Evolutionary conservation across 164 flowering plant species (phyloP).

Genomic region (Chimonanthus salicifolius): DNA sequence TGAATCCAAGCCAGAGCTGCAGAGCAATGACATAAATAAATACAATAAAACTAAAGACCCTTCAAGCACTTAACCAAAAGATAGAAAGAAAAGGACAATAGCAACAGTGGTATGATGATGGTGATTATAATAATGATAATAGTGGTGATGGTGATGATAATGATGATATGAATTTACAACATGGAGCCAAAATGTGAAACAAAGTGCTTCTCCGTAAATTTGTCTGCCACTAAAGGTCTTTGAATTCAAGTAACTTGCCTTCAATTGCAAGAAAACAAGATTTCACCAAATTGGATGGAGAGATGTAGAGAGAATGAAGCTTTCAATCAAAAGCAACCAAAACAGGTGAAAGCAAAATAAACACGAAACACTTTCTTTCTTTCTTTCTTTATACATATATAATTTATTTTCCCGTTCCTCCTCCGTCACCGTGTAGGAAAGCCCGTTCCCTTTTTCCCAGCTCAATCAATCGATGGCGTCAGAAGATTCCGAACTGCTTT

Average conservation of each 20-base stretch:
- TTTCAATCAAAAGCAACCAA: neutral
- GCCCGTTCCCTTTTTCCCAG: no score
- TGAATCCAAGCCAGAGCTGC: slow-evolving; percentile 34
- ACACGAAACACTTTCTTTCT: no score
- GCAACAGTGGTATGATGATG: neutral
- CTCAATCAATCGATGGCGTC: no score
- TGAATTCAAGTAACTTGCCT: slow-evolving; percentile 5
- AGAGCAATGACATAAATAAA: neutral
- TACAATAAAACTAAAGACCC: neutral
- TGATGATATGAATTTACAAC: no score
- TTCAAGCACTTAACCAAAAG: neutral
- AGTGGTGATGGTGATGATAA: no score
- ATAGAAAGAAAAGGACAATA: neutral
- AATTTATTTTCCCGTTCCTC: no score
- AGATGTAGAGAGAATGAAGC: neutral
- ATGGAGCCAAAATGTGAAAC: neutral
- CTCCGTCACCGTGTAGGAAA: no score
- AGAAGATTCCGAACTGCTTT: no score
- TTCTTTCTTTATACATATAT: no score
- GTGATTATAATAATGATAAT: no score
- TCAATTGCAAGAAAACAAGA: slow-evolving; percentile 1
- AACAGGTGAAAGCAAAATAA: neutral
- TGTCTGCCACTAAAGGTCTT: neutral
- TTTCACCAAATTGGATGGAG: neutral
- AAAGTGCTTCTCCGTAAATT: neutral